Percentiles rank a stretch among this genome's conserved stretches.
Evolutionary conservation across 352 stramenopile genomes (phyloP).

Genomic region (Pythium vanterpoolii): DNA sequence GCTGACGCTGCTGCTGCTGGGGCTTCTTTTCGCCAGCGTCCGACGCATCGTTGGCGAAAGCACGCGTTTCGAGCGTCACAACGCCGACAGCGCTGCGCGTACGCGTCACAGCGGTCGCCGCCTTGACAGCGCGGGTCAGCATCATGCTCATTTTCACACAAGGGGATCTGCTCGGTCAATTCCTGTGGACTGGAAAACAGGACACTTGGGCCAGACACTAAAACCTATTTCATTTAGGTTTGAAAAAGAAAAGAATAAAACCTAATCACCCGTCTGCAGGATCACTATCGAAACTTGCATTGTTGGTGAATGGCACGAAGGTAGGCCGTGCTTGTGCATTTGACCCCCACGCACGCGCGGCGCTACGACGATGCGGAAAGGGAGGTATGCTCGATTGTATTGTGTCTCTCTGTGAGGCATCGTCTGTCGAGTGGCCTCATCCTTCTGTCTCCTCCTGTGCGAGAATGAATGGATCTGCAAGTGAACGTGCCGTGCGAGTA

Average conservation of each 20-base stretch:
- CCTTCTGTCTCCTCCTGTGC: conserved; percentile 14
- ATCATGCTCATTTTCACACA: conserved; percentile 8
- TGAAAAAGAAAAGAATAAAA: conserved; percentile 7
- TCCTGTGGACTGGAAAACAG: conserved; percentile 2
- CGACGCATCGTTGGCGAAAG: conserved; percentile 11
- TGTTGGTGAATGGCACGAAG: conserved; percentile 1
- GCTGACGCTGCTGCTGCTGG: conserved; percentile 28
- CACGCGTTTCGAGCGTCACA: conserved; percentile 2
- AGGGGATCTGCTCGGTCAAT: background rate
- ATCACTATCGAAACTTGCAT: background rate
- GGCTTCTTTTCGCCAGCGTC: conserved; percentile 21
- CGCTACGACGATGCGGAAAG: background rate
- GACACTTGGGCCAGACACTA: conserved; percentile 11
- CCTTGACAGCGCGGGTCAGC: conserved; percentile 7
- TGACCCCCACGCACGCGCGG: background rate
- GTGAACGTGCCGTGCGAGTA: background rate
- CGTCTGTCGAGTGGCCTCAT: too few species aligned
- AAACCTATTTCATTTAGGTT: conserved; percentile 5
- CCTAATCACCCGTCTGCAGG: background rate
- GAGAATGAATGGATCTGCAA: conserved; percentile 17
- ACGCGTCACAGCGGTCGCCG: conserved; percentile 1
- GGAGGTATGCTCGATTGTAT: background rate
- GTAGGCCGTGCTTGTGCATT: background rate
- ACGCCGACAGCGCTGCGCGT: conserved; percentile 5
- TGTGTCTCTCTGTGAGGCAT: background rate